Conservation (phyloP, 2,329 filamentous ascomycete genomes). For the Fusarium hostae region DNA sequence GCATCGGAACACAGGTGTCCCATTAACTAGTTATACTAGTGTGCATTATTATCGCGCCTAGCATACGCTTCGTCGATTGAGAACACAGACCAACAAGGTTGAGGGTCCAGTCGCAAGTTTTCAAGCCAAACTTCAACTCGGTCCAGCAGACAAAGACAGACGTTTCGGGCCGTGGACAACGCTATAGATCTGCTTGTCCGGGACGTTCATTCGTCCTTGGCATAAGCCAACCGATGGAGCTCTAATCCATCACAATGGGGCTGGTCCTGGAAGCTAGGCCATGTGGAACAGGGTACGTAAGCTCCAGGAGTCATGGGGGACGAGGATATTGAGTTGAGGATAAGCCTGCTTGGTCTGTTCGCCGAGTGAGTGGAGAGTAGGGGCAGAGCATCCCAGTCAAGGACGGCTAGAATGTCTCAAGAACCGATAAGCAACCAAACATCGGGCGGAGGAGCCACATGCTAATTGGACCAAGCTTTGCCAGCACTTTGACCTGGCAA, state of each 20-base stretch:
- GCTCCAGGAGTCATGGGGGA: conserved; percentile 36
- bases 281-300: conserved; percentile 44
- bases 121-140: neutral
- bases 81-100: neutral
- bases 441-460: conserved; percentile 24
- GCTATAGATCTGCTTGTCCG: neutral
- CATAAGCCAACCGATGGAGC: conserved; percentile 7
- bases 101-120: neutral
- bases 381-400: conserved; percentile 32
- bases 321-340: conserved; percentile 32
- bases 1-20: conserved; percentile 15
- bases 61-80: conserved; percentile 6
- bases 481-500: conserved; percentile 32
- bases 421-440: conserved; percentile 42
- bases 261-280: conserved; percentile 27
- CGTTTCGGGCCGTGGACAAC: conserved; percentile 2
- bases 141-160: neutral
- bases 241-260: conserved; percentile 22
- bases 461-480: conserved; percentile 25
- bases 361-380: conserved; percentile 35
- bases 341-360: conserved; percentile 26
- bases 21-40: conserved; percentile 24
- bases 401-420: conserved; percentile 45
- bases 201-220: conserved; percentile 2
- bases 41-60: conserved; percentile 16